A percentile compares a stretch with the other conserved stretches of the same genome.
Evolutionary conservation across 805 yeast species (phyloP).

Genomic region (Blastobotrys robertii): DNA sequence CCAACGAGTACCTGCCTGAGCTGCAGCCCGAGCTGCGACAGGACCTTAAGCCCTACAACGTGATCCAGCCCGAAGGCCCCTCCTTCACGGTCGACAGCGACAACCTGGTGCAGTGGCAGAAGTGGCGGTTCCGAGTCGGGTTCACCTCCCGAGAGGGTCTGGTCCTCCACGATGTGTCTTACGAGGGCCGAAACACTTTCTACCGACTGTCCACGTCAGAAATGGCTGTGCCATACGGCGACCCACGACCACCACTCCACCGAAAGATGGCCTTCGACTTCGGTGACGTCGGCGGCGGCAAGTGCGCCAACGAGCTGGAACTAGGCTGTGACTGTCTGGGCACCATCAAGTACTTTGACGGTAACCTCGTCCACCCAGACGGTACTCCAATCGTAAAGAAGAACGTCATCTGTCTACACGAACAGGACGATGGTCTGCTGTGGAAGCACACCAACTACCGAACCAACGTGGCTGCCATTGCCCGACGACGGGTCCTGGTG

Average conservation of each 20-base stretch:
- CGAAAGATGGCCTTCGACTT: slow-evolving; percentile 81
- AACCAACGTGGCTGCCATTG: slow-evolving; percentile 55
- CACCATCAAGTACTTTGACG: slow-evolving; percentile 65
- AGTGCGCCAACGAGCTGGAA: slow-evolving; percentile 54
- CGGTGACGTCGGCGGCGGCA: slow-evolving; percentile 81
- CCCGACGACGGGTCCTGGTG: slow-evolving; percentile 68
- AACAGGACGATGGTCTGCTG: slow-evolving; percentile 70
- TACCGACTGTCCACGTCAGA: slow-evolving; percentile 68
- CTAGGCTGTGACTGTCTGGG: slow-evolving; percentile 84
- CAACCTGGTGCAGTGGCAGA: slow-evolving; percentile 65
- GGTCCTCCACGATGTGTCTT: slow-evolving; percentile 59
- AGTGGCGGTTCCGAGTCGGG: slow-evolving; percentile 69
- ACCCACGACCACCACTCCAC: slow-evolving; percentile 74
- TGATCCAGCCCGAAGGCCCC: slow-evolving; percentile 84
- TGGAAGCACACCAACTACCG: slow-evolving; percentile 77
- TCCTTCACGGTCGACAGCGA: slow-evolving; percentile 46
- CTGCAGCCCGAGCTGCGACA: slow-evolving; percentile 28
- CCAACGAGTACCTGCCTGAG: slow-evolving; percentile 35
- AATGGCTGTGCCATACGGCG: slow-evolving; percentile 86
- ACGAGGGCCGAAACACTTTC: slow-evolving; percentile 67
- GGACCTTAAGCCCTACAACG: slow-evolving; percentile 60
- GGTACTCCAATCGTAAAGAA: slow-evolving; percentile 58
- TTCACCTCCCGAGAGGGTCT: slow-evolving; percentile 72
- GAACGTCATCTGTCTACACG: slow-evolving; percentile 73
- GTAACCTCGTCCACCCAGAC: slow-evolving; percentile 43